Conservation (phyloP, 192 early-diverging fungal species). For the Entomortierella chlamydospora region DNA sequence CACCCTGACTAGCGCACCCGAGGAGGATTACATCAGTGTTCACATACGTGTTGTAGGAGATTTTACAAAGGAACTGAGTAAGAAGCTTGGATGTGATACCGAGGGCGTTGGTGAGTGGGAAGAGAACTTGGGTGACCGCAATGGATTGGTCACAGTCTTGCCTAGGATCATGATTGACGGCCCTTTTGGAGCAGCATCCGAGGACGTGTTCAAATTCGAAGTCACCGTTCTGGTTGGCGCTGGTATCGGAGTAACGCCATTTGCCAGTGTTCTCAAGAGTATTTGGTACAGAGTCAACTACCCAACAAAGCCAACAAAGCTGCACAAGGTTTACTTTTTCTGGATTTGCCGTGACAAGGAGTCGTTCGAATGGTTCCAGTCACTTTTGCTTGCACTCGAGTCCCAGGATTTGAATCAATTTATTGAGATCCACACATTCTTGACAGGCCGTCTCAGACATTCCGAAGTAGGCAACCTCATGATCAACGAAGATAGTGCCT, state of each 20-base stretch:
- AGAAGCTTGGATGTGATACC: conserved; percentile 74
- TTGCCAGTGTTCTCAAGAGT: conserved; percentile 78
- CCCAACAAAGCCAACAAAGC: conserved; percentile 60
- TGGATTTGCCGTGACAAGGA: conserved; percentile 82
- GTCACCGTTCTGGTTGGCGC: conserved; percentile 76
- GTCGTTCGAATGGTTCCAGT: conserved; percentile 88
- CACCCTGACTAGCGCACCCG: conserved; percentile 79
- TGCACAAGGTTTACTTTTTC: conserved; percentile 81
- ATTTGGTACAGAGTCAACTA: conserved; percentile 77
- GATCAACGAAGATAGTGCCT: conserved; percentile 62
- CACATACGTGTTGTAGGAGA: conserved; percentile 84
- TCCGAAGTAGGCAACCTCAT: conserved; percentile 73
- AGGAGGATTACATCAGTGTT: conserved; percentile 80
- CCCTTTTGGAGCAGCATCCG: conserved; percentile 75
- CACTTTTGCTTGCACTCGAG: conserved; percentile 73
- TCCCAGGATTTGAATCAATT: conserved; percentile 68
- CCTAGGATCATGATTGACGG: conserved; percentile 76
- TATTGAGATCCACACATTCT: conserved; percentile 76
- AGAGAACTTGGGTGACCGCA: conserved; percentile 50
- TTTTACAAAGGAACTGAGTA: conserved; percentile 74
- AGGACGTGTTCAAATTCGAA: conserved; percentile 84
- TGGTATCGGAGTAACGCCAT: conserved; percentile 88
- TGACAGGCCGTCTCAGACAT: conserved; percentile 73
- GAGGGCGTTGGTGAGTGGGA: conserved; percentile 47
- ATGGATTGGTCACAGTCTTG: conserved; percentile 52